A percentile compares a stretch with the other conserved stretches of the same genome.
Evolutionary conservation across 108 stramenopile genomes (phyloP).

Genomic region (Skeletonema potamos): DNA sequence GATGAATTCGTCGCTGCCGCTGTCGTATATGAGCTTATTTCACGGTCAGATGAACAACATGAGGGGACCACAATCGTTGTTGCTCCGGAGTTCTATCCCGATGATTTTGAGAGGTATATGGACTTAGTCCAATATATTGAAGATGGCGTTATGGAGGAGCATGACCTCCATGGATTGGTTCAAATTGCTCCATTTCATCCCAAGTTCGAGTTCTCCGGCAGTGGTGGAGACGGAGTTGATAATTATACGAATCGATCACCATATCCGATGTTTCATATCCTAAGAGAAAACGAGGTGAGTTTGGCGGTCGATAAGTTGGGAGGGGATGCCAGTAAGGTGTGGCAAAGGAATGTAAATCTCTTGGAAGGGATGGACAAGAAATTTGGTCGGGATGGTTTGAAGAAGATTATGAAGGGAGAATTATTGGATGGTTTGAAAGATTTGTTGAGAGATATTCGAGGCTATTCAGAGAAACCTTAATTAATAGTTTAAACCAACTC

Average conservation of each 20-base stretch:
- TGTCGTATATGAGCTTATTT: slow-evolving; percentile 53
- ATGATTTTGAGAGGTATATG: slow-evolving; percentile 60
- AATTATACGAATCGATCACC: slow-evolving; percentile 80
- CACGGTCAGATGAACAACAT: slow-evolving; percentile 2
- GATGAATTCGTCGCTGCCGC: slow-evolving; percentile 42
- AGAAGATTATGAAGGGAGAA: slow-evolving; percentile 41
- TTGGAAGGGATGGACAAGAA: slow-evolving; percentile 54
- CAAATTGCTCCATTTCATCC: slow-evolving; percentile 88
- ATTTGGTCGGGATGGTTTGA: slow-evolving; percentile 41
- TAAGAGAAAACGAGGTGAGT: slow-evolving; percentile 77
- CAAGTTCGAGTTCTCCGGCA: slow-evolving; percentile 59
- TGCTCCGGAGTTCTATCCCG: slow-evolving; percentile 69
- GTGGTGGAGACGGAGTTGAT: slow-evolving; percentile 47
- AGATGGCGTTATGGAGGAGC: slow-evolving; percentile 58
- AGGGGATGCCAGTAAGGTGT: slow-evolving; percentile 75
- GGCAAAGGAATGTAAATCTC: slow-evolving; percentile 70
- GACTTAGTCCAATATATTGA: slow-evolving; percentile 50
- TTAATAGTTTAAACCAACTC: background rate
- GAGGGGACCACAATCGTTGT: slow-evolving; percentile 71
- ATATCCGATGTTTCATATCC: slow-evolving; percentile 81
- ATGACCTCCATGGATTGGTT: slow-evolving; percentile 50
- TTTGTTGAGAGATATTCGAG: slow-evolving; percentile 19
- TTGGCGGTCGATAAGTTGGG: slow-evolving; percentile 64
- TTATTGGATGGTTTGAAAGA: slow-evolving; percentile 18
- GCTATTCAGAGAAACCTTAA: background rate